Evolutionary conservation across 371 early-diverging fungal genomes (phyloP).

Genomic region (Mucor saturninus): DNA sequence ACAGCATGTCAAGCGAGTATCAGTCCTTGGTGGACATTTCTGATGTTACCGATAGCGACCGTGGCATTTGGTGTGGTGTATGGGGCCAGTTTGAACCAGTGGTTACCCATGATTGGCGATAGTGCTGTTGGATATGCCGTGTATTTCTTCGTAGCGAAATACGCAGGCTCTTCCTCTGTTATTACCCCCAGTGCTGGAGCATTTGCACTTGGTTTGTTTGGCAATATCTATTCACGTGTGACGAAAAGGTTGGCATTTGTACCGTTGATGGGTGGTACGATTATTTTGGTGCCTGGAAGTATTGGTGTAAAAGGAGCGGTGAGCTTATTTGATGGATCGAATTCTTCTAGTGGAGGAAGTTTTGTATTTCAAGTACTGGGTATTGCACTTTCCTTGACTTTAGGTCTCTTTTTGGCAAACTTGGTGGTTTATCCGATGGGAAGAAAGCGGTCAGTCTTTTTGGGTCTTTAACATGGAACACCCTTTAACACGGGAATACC

Average conservation of each 20-base stretch:
- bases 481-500: too few species aligned
- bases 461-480: constrained; percentile 23
- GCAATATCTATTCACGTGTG: constrained; percentile 37
- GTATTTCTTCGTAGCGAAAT: constrained; percentile 37
- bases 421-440: constrained; percentile 42
- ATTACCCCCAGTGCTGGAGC: constrained; percentile 46
- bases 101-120: constrained; percentile 29
- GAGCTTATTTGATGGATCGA: constrained; percentile 41
- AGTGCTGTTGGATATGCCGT: constrained; percentile 37
- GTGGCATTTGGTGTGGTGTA: constrained; percentile 35
- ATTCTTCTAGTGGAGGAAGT: constrained; percentile 15
- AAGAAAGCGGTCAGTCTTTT: constrained; percentile 43
- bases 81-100: constrained; percentile 35
- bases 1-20: constrained; percentile 33
- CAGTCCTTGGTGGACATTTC: constrained; percentile 40
- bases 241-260: constrained; percentile 42
- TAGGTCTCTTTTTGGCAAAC: constrained; percentile 45
- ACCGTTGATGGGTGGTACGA: constrained; percentile 42
- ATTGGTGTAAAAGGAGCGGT: constrained; percentile 45
- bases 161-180: constrained; percentile 22
- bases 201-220: constrained; percentile 39
- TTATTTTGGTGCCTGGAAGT: constrained; percentile 48
- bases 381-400: constrained; percentile 41
- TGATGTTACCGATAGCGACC: constrained; percentile 32
- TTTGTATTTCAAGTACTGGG: constrained; percentile 45